Evolutionary conservation across 2,329 filamentous ascomycete species (phyloP), one percentile per base, ranked within the genome.

Genomic region (Apiospora marii): DNA sequence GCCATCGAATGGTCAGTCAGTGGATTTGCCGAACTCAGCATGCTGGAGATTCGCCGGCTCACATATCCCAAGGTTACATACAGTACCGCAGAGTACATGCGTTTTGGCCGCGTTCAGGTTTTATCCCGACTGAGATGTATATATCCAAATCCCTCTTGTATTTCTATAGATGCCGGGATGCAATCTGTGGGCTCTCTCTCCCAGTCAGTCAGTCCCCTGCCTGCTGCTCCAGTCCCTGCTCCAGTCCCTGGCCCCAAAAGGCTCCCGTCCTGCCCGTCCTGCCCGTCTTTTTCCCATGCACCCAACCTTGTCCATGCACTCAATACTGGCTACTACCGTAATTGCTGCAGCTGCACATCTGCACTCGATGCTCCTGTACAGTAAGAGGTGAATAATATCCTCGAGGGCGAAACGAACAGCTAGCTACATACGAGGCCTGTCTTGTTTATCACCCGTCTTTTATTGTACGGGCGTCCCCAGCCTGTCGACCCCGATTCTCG

Each of bases 311-410:
- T 64, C 58, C 58, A 41, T 64, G 58, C 58, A 64, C 10, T 41
- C 10, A 64, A 34, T 37, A 64, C 58, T 64, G 58, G 58, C 34
- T 64, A 64, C 58, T 19, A 41, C 58, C 58, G 58, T 64, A 64
- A 64, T 64, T n/a, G 34, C 58, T 64, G 58, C 58, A 64, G 58
- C 58, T 64, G 58, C 58, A 64, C 58, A 41, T 64, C 58, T 64
- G n/a, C n/a, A 12, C 49, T 51, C 49, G n/a, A 4, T 27, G 49
- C n/a, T 51, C 49, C 49, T 51, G 58, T 13, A 41, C 34, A n/a
- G 58, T 64, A 64, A 49, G 46, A 49, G 34, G 30, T 41, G 10
- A 41, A 41, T 64, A 37, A 41, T 41, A 41, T n/a, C n/a, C 6
- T 64, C 19, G 58, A 64, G 34, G 34, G 34, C 53, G 30, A 64